Conservation (phyloP, 345 rosid genomes). For the Populus ilicifolia region DNA sequence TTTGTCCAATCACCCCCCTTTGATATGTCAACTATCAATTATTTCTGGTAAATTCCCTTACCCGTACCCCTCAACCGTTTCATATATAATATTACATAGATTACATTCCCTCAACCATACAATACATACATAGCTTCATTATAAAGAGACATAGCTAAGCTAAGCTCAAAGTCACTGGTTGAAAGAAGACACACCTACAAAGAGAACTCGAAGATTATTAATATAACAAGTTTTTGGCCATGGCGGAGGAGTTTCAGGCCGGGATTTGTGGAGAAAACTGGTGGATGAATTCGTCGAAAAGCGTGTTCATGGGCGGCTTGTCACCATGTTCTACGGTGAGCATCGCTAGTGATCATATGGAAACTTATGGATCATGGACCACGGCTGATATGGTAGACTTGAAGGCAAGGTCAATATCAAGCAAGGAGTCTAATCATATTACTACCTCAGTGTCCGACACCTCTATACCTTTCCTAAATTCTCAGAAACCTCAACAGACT, state of each 20-base stretch:
- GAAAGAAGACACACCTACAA: not conserved
- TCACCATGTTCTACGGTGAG: constrained; percentile 37
- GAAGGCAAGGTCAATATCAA: constrained; percentile 26
- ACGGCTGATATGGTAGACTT: constrained; percentile 25
- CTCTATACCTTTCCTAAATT: constrained; percentile 22
- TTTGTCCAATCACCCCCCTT: constrained; percentile 36
- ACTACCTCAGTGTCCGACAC: constrained; percentile 12
- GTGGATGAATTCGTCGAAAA: constrained; percentile 49
- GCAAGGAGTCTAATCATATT: constrained; percentile 19
- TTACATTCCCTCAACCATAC: not conserved
- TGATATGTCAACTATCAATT: constrained; percentile 49
- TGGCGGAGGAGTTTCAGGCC: constrained; percentile 72
- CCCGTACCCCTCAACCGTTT: constrained; percentile 28
- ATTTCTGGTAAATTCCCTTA: constrained; percentile 34
- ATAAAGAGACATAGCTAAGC: not conserved
- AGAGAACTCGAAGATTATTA: not conserved
- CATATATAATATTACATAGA: constrained; percentile 32
- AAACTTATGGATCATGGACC: constrained; percentile 27
- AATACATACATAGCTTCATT: not conserved
- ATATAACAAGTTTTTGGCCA: constrained; percentile 10
- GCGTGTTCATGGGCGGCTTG: constrained; percentile 33
- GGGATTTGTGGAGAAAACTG: constrained; percentile 57
- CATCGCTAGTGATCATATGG: constrained; percentile 15
- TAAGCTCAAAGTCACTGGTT: not conserved
- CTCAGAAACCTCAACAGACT: constrained; percentile 18